A percentile compares a stretch with the other conserved stretches of the same genome.
These are phyloP conservation scores for Carex littledalei DNA, from an alignment of 176 grass and related monocot species.

Conservation along the genomic window DNA sequence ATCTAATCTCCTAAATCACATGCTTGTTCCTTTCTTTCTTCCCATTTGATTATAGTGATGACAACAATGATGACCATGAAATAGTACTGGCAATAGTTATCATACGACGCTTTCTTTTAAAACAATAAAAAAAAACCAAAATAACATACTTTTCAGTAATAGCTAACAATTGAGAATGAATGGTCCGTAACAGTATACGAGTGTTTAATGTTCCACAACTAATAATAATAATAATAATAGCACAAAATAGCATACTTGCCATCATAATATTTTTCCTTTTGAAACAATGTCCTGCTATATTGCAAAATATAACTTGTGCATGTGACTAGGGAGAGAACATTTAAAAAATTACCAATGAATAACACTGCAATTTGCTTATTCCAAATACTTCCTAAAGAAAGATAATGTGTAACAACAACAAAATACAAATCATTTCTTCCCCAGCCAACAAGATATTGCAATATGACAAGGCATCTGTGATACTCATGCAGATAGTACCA, in stretches of 20 bases:
- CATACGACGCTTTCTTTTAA: background rate
- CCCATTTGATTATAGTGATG: background rate
- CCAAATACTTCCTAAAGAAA: background rate
- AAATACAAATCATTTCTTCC: background rate
- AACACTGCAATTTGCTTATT: background rate
- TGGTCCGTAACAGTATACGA: background rate
- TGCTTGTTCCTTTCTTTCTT: background rate
- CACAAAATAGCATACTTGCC: background rate
- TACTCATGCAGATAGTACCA: background rate
- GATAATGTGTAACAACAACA: background rate
- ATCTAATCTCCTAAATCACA: background rate
- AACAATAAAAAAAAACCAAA: background rate
- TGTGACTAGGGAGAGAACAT: background rate
- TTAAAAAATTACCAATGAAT: background rate
- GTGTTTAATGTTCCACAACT: background rate
- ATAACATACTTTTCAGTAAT: background rate
- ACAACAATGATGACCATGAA: constrained; percentile 4
- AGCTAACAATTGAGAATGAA: background rate
- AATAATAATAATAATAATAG: background rate
- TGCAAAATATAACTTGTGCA: background rate
- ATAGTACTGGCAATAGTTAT: background rate
- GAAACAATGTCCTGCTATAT: background rate
- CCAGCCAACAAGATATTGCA: background rate
- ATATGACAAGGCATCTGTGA: background rate
- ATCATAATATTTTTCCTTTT: background rate